Conservation (phyloP, 2,329 filamentous ascomycete genomes). For the Trichoderma simmonsii region DNA sequence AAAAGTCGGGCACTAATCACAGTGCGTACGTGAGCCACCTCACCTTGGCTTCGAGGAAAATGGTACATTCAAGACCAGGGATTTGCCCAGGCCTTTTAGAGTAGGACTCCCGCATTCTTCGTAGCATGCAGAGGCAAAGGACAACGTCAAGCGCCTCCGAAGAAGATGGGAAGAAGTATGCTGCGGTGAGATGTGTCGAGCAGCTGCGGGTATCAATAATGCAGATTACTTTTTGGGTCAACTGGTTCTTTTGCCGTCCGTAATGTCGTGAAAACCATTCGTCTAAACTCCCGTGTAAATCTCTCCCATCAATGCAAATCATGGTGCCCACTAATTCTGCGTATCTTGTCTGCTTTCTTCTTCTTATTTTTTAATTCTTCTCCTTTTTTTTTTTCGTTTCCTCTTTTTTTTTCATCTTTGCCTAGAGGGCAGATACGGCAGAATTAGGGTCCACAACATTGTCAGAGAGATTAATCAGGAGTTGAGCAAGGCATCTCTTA, state of each 20-base stretch:
- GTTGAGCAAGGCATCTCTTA: constrained; percentile 94
- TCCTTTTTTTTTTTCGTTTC: background rate
- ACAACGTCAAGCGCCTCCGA: background rate
- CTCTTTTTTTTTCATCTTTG: background rate
- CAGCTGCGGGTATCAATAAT: constrained; percentile 33
- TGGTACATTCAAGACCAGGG: background rate
- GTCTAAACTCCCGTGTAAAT: constrained; percentile 27
- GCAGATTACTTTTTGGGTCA: constrained; percentile 32
- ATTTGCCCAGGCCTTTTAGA: background rate
- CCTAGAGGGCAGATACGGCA: constrained; percentile 35
- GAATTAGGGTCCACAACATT: constrained; percentile 60
- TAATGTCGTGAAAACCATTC: constrained; percentile 27
- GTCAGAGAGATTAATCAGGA: constrained; percentile 93
- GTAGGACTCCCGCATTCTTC: constrained; percentile 6
- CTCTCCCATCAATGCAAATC: constrained; percentile 21
- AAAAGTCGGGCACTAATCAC: background rate
- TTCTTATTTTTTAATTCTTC: background rate
- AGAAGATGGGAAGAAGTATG: constrained; percentile 15
- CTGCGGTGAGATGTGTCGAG: constrained; percentile 8
- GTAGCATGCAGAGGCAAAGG: background rate
- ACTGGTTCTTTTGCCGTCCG: constrained; percentile 29
- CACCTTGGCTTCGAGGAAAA: background rate
- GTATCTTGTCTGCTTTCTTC: background rate
- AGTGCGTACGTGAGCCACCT: constrained; percentile 11
- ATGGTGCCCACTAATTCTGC: background rate